Evolutionary conservation across 2,329 filamentous ascomycete species (phyloP).

Genomic region (Penicillium sp.): DNA sequence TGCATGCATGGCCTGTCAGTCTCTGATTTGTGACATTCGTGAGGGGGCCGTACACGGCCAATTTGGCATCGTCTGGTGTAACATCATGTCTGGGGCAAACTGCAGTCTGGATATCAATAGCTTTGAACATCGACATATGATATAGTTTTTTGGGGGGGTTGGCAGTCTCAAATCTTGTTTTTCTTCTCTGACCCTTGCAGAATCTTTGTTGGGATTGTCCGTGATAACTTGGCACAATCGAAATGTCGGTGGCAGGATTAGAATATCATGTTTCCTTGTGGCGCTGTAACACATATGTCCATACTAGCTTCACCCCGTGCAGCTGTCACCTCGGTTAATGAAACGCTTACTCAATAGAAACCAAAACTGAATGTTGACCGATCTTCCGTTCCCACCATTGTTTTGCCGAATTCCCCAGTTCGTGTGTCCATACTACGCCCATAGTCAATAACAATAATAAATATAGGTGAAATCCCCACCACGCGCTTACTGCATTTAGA

Average conservation of each 20-base stretch:
- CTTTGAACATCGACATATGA: not conserved
- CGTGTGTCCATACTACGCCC: not conserved
- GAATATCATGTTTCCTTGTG: not conserved
- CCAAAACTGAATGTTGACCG: not conserved
- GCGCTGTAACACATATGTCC: not conserved
- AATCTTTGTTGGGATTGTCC: not conserved
- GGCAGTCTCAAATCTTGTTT: not conserved
- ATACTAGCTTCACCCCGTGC: not conserved
- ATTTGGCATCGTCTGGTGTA: not conserved
- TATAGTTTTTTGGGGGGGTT: not conserved
- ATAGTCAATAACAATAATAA: not conserved
- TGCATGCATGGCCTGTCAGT: not conserved
- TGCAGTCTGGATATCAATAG: constrained; percentile 1
- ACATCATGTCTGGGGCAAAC: not conserved
- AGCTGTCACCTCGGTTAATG: not conserved
- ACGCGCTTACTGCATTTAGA: not conserved
- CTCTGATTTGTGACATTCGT: not conserved
- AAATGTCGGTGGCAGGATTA: not conserved
- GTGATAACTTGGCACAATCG: not conserved
- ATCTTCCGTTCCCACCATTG: not conserved
- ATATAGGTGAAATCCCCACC: not conserved
- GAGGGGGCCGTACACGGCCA: not conserved
- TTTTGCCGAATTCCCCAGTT: not conserved
- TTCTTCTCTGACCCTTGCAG: not conserved
- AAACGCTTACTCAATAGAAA: not conserved